phyloP scores from a whole-genome alignment of 2,329 filamentous ascomycete genomes.

The Cladobotryum protrusum region DNA sequence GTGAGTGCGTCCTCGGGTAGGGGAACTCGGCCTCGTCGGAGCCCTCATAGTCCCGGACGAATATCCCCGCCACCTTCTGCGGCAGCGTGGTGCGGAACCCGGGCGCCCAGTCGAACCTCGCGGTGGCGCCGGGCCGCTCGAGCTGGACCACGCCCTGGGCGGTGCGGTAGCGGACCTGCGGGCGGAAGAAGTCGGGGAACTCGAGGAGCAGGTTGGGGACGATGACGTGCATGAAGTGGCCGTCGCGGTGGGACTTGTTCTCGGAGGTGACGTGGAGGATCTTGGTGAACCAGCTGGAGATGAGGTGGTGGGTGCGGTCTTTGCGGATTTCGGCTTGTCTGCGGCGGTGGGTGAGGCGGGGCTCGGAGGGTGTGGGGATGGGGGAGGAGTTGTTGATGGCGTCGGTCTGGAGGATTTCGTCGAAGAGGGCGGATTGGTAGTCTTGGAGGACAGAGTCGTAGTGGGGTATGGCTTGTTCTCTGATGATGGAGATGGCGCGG shows the following conservation, averaged over 20 bases:
- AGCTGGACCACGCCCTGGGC: conserved; percentile 25
- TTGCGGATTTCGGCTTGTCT: conserved; percentile 23
- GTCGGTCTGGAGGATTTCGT: conserved; percentile 29
- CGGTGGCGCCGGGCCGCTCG: conserved; percentile 15
- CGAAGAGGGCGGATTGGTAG: conserved; percentile 22
- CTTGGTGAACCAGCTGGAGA: conserved; percentile 21
- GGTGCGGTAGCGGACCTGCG: conserved; percentile 26
- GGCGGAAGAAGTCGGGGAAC: conserved; percentile 28
- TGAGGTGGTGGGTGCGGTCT: conserved; percentile 27
- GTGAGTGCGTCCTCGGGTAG: conserved; percentile 18
- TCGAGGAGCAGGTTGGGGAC: conserved; percentile 29
- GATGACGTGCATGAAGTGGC: conserved; percentile 14
- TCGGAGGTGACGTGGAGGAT: conserved; percentile 22
- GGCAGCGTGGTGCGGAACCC: conserved; percentile 22
- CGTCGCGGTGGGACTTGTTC: conserved; percentile 17
- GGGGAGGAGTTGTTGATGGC: conserved; percentile 3
- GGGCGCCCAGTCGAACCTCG: conserved; percentile 18
- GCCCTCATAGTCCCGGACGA: conserved; percentile 11
- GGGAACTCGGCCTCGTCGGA: conserved; percentile 15
- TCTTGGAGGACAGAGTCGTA: conserved; percentile 21
- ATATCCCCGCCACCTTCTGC: conserved; percentile 16
- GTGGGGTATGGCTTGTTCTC: conserved; percentile 35
- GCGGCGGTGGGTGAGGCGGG: conserved; percentile 20
- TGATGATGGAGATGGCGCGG: conserved; percentile 32
- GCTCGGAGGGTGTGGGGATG: conserved; percentile 2